These are phyloP conservation scores for Pulveroboletus frians DNA, from an alignment of 768 basidiomycete species.

Conservation along the genomic window DNA sequence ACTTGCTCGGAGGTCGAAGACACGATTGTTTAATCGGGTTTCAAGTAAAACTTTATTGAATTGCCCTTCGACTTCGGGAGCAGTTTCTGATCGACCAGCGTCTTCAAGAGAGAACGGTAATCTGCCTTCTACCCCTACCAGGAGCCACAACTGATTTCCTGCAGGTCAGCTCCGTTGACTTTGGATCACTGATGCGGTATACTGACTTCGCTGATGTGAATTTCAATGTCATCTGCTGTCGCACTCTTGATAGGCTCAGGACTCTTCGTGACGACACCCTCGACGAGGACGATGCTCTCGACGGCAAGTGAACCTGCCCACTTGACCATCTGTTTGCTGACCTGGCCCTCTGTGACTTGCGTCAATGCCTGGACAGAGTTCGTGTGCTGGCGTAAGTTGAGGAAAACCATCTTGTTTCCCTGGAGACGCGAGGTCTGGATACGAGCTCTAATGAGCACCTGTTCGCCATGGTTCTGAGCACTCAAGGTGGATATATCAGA, in stretches of 20 bases:
- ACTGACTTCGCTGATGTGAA: conserved; percentile 75
- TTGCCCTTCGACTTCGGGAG: conserved; percentile 56
- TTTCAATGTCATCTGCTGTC: conserved; percentile 79
- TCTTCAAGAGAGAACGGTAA: conserved; percentile 93
- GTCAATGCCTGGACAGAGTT: conserved; percentile 86
- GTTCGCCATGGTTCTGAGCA: conserved; percentile 59
- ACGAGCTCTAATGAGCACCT: conserved; percentile 80
- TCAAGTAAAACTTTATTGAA: conserved; percentile 83
- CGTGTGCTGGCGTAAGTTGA: conserved; percentile 84
- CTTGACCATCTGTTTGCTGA: conserved; percentile 98
- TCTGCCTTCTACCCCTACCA: conserved; percentile 71
- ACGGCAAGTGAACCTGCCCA: conserved; percentile 73
- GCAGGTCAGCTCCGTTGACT: neutral
- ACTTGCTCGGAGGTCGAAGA: conserved; percentile 87
- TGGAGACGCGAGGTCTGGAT: conserved; percentile 89
- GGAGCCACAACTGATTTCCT: conserved; percentile 61
- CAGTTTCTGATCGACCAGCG: conserved; percentile 77
- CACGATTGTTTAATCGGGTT: conserved; percentile 90
- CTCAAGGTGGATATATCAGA: conserved; percentile 62
- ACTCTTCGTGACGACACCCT: conserved; percentile 74
- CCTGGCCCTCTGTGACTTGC: conserved; percentile 59
- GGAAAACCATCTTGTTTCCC: conserved; percentile 93
- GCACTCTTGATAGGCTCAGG: conserved; percentile 89
- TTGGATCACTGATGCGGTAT: neutral
- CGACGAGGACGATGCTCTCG: conserved; percentile 90